Conservation (phyloP, 1,284 basidiomycete species). For the Microbotryum silenes-acaulis region DNA sequence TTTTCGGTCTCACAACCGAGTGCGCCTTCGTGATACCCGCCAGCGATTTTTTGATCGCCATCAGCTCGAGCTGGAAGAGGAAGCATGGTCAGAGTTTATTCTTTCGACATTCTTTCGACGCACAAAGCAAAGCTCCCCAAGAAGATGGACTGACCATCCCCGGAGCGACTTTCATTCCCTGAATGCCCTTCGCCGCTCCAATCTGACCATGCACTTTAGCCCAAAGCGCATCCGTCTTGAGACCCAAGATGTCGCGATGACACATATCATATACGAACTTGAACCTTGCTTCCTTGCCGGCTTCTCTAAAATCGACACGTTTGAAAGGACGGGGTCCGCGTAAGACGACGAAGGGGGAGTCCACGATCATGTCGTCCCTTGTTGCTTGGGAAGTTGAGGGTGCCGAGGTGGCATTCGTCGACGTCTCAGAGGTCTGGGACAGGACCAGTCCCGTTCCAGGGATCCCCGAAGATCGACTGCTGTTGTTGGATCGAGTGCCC, state of each 20-base stretch:
- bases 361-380: slow-evolving; percentile 1
- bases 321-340: no score
- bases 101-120: neutral
- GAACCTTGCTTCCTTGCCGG: neutral
- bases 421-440: neutral
- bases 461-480: no score
- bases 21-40: slow-evolving; percentile 8
- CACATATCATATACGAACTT: slow-evolving; percentile 19
- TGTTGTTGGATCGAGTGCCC: no score
- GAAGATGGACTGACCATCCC: slow-evolving; percentile 8
- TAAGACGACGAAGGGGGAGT: slow-evolving; percentile 1
- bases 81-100: neutral
- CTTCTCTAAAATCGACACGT: neutral
- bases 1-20: slow-evolving; percentile 6
- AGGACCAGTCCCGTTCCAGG: no score
- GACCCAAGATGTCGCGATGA: slow-evolving; percentile 11
- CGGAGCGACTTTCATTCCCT: slow-evolving; percentile 15
- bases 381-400: neutral
- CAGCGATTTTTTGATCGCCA: slow-evolving; percentile 3
- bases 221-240: slow-evolving; percentile 16
- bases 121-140: no score
- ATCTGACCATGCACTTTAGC: slow-evolving; percentile 6
- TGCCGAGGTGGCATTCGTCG: neutral
- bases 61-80: slow-evolving; percentile 12
- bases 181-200: slow-evolving; percentile 5